A percentile compares a stretch with the other conserved stretches of the same genome.
These are phyloP conservation scores for Phyllostachys edulis DNA, from an alignment of 176 grass and related monocot genomes.

Conservation along the genomic window DNA sequence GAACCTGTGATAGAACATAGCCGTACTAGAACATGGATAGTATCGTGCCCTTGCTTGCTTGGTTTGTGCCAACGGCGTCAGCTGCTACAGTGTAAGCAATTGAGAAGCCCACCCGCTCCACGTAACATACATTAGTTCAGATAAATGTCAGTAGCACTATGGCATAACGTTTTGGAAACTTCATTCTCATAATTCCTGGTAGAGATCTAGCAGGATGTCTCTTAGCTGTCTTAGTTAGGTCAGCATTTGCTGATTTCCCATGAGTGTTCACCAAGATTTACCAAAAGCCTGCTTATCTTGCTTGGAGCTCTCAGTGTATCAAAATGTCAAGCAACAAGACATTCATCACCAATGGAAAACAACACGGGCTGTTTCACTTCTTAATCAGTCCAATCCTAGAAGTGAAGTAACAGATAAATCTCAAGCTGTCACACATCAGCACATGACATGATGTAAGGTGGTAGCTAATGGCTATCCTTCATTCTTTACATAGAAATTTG, in stretches of 20 bases:
- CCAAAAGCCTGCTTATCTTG: neutral
- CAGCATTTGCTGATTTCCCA: neutral
- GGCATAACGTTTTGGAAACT: constrained; percentile 52
- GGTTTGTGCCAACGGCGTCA: constrained; percentile 39
- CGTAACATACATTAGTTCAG: constrained; percentile 60
- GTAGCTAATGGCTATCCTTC: neutral
- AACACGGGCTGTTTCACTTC: neutral
- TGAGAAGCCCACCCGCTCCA: constrained; percentile 65
- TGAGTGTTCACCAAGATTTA: neutral
- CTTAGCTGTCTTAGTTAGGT: neutral
- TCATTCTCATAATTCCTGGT: constrained; percentile 8
- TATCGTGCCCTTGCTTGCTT: constrained; percentile 62
- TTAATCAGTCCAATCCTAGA: neutral
- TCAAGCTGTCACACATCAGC: neutral
- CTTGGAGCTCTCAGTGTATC: neutral
- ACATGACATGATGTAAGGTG: neutral
- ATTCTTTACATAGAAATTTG: neutral
- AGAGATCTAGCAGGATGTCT: neutral
- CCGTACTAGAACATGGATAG: constrained; percentile 63
- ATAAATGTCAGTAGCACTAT: constrained; percentile 66
- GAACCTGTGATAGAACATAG: constrained; percentile 58
- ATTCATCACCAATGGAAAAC: neutral
- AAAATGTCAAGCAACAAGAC: neutral
- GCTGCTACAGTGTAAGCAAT: constrained; percentile 57
- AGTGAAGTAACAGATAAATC: neutral